phyloP scores from a whole-genome alignment of 2,329 filamentous ascomycete genomes.

The Calonectria multiphialidica region DNA sequence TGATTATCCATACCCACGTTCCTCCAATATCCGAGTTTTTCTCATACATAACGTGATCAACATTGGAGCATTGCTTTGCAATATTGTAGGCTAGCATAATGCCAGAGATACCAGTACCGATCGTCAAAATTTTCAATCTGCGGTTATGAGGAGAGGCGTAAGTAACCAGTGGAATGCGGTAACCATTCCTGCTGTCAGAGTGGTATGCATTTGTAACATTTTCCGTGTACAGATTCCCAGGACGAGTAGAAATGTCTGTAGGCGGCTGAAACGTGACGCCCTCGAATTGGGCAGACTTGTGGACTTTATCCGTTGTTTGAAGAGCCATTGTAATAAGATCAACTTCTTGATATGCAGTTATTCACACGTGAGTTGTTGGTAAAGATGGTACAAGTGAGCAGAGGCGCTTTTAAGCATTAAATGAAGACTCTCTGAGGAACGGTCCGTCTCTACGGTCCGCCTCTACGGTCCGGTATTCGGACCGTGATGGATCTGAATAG shows the following conservation, averaged over 20 bases:
- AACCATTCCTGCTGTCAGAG: neutral
- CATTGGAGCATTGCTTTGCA: constrained; percentile 34
- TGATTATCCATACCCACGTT: neutral
- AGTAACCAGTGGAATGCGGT: neutral
- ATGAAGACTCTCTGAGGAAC: too few relatives aligned
- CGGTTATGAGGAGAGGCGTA: neutral
- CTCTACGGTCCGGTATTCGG: too few relatives aligned
- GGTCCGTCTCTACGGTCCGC: too few relatives aligned
- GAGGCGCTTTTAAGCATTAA: too few relatives aligned
- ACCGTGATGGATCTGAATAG: too few relatives aligned
- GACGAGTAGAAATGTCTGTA: neutral
- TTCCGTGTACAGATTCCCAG: neutral
- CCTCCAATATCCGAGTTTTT: constrained; percentile 70
- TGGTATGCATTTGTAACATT: neutral
- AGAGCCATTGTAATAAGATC: too few relatives aligned
- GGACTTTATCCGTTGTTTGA: too few relatives aligned
- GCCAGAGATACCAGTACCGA: constrained; percentile 40
- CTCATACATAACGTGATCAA: constrained; percentile 73
- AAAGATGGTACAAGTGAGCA: too few relatives aligned
- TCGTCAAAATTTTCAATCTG: constrained; percentile 16
- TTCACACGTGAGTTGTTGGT: too few relatives aligned
- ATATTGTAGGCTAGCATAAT: constrained; percentile 57
- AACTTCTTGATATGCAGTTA: too few relatives aligned
- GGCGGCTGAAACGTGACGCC: too few relatives aligned
- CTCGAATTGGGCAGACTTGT: too few relatives aligned